Conservation (phyloP, 2,329 filamentous ascomycete genomes). For the Sphaerulina populicola region DNA sequence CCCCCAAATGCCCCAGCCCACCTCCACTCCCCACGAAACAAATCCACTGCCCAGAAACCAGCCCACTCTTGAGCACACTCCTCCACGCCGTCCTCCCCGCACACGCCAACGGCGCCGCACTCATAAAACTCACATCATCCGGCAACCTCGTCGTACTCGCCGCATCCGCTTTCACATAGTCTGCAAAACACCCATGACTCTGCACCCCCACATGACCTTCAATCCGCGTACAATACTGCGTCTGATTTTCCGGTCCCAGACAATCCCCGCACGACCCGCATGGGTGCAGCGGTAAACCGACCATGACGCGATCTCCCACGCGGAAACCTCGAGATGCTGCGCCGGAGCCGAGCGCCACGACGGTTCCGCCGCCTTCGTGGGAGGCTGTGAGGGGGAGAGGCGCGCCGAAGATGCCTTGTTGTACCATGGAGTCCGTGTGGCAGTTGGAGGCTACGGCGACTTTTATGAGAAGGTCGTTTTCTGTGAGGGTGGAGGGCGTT, state of each 20-base stretch:
- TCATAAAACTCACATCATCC: slow-evolving; percentile 42
- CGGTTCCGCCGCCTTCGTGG: slow-evolving; percentile 51
- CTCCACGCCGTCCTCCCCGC: slow-evolving; percentile 47
- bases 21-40: slow-evolving; percentile 44
- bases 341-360: slow-evolving; percentile 40
- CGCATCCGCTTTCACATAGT: slow-evolving; percentile 48
- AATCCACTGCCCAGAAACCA: slow-evolving; percentile 36
- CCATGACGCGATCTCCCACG: slow-evolving; percentile 50
- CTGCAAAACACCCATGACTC: slow-evolving; percentile 49
- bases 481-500: slow-evolving; percentile 40
- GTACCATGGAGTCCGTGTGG: slow-evolving; percentile 55
- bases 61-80: slow-evolving; percentile 38
- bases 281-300: slow-evolving; percentile 45
- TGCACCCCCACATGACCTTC: slow-evolving; percentile 45
- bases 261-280: slow-evolving; percentile 51
- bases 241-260: slow-evolving; percentile 40
- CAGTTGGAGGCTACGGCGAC: slow-evolving; percentile 54
- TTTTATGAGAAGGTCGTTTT: slow-evolving; percentile 52
- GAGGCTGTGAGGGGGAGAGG: slow-evolving; percentile 48
- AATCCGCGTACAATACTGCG: slow-evolving; percentile 46
- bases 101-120: slow-evolving; percentile 51
- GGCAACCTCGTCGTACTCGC: slow-evolving; percentile 43
- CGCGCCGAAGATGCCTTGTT: slow-evolving; percentile 42
- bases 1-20: slow-evolving; percentile 48
- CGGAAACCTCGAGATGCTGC: slow-evolving; percentile 36